Conservation (phyloP, 495 filamentous ascomycete species). For the Podospora didyma region DNA sequence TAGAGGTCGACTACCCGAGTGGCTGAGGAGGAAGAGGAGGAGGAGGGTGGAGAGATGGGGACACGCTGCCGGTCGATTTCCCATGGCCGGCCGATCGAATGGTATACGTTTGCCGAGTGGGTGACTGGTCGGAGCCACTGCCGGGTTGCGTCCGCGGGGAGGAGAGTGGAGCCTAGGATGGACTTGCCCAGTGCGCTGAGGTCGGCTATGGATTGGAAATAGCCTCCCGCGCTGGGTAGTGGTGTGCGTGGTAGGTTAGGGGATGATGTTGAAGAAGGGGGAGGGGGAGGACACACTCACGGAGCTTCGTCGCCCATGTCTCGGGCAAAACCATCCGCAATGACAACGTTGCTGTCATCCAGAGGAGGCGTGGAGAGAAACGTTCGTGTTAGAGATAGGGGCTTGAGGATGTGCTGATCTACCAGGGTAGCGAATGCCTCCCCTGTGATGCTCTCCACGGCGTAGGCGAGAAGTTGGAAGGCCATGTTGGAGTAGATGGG, state of each 20-base stretch:
- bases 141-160: constrained; percentile 40
- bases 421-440: constrained; percentile 5
- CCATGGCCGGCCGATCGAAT: constrained; percentile 53
- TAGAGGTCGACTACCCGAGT: constrained; percentile 18
- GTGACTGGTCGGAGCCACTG: constrained; percentile 50
- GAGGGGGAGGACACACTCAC: background rate
- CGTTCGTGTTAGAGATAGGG: constrained; percentile 6
- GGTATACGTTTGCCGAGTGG: constrained; percentile 37
- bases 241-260: background rate
- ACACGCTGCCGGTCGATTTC: constrained; percentile 37
- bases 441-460: constrained; percentile 10
- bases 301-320: background rate
- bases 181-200: constrained; percentile 44
- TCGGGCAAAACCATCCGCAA: background rate
- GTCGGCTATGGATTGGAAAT: constrained; percentile 47
- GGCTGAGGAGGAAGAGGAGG: background rate
- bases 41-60: background rate
- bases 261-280: background rate
- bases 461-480: constrained; percentile 15
- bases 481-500: constrained; percentile 12
- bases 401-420: constrained; percentile 4
- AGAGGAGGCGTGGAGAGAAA: background rate
- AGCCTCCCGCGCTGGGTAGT: constrained; percentile 7
- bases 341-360: constrained; percentile 7
- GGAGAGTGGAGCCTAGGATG: constrained; percentile 45